phyloP scores from a whole-genome alignment of 2,329 filamentous ascomycete species.

The Fusarium penzigii region DNA sequence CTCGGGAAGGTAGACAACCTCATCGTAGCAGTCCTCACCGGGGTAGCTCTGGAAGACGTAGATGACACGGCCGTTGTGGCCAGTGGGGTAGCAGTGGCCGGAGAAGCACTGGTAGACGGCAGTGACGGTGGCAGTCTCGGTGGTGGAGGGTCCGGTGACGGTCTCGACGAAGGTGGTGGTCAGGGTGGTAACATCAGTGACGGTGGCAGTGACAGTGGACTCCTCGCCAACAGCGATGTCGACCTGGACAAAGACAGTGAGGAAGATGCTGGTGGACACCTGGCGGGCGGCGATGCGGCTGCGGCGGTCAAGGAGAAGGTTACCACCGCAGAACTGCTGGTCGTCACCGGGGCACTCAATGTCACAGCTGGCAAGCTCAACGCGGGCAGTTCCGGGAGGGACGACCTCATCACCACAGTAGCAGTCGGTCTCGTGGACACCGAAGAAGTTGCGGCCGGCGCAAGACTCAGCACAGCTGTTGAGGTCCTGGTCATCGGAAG shows the following conservation, averaged over 20 bases:
- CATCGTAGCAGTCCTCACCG: constrained; percentile 18
- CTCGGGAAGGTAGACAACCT: constrained; percentile 21
- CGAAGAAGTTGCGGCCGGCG: constrained; percentile 26
- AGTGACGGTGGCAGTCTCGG: constrained; percentile 17
- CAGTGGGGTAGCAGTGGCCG: constrained; percentile 16
- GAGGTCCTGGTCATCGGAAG: constrained; percentile 21
- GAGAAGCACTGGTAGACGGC: constrained; percentile 20
- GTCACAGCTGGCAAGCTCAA: constrained; percentile 12
- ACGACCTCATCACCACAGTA: constrained; percentile 25
- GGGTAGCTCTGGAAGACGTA: constrained; percentile 23
- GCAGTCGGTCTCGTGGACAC: constrained; percentile 23
- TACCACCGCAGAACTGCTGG: constrained; percentile 23
- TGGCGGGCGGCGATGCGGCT: constrained; percentile 21
- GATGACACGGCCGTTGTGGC: constrained; percentile 3
- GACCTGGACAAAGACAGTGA: constrained; percentile 23
- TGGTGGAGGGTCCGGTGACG: constrained; percentile 11
- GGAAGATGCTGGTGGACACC: constrained; percentile 22
- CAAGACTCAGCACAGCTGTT: constrained; percentile 30
- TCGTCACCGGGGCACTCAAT: constrained; percentile 24
- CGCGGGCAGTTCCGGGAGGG: constrained; percentile 4
- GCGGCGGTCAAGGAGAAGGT: constrained; percentile 10
- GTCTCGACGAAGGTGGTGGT: constrained; percentile 22
- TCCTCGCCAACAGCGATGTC: background rate
- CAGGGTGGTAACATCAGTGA: constrained; percentile 17
- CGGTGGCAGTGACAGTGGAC: constrained; percentile 13